phyloP scores from a whole-genome alignment of 768 basidiomycete species.

The Terana coerulea region DNA sequence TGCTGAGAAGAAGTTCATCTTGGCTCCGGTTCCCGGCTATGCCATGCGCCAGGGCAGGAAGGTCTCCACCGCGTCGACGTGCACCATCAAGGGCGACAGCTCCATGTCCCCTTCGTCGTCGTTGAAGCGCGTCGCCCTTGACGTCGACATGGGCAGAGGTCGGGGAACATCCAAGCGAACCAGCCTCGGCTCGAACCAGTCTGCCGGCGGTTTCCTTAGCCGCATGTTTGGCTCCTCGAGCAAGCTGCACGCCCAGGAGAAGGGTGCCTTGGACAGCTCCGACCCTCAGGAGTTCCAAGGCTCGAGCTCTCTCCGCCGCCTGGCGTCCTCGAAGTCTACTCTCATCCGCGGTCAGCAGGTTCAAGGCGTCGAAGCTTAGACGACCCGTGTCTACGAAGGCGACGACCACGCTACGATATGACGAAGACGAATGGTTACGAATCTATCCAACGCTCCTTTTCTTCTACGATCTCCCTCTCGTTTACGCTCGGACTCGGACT shows the following conservation, averaged over 20 bases:
- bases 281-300: slow-evolving; percentile 28
- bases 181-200: slow-evolving; percentile 6
- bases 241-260: slow-evolving; percentile 28
- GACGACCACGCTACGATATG: background rate
- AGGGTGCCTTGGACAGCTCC: slow-evolving; percentile 19
- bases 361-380: slow-evolving; percentile 1
- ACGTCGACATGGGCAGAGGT: slow-evolving; percentile 15
- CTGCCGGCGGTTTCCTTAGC: slow-evolving; percentile 54
- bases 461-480: background rate
- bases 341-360: slow-evolving; percentile 32
- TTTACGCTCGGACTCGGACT: slow-evolving; percentile 10
- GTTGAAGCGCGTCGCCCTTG: background rate
- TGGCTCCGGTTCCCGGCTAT: slow-evolving; percentile 43
- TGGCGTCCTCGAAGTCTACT: slow-evolving; percentile 43
- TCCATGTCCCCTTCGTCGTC: slow-evolving; percentile 10
- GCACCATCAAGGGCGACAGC: slow-evolving; percentile 29
- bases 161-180: slow-evolving; percentile 15
- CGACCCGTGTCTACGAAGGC: background rate
- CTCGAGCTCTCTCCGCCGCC: slow-evolving; percentile 32
- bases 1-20: slow-evolving; percentile 31
- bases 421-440: background rate
- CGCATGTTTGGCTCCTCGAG: slow-evolving; percentile 72
- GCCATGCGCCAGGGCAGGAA: slow-evolving; percentile 39
- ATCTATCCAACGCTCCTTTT: slow-evolving; percentile 1
- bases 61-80: slow-evolving; percentile 32